Evolutionary conservation across 805 yeast genomes (phyloP), one percentile per base, ranked within the genome.

Genomic region (Saturnispora bothae): DNA sequence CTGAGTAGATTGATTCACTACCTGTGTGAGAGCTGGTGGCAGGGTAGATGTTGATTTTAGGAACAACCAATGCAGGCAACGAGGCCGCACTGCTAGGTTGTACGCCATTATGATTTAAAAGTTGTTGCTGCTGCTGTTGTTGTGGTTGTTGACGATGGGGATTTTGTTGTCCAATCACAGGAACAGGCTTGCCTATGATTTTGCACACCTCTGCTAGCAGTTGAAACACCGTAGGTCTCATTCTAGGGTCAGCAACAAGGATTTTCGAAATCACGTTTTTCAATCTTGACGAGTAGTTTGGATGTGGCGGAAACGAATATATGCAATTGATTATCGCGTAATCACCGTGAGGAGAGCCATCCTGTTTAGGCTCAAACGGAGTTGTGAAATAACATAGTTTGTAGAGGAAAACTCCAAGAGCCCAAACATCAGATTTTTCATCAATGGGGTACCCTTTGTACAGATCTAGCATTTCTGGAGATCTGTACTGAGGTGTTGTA

Each of bases 371-470:
- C 55, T 83, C 94, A 52, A 83, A 83, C 0, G 94, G 94, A 0
- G 94, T 83, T 1, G 83, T 82, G 49, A 79, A 83, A 56, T 79
- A 83, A 51, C 92, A 80, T 34, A 83, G 53, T 53, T 83, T 83
- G 62, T 82, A 83, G 25, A 83, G 56, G 45, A 82, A 78, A 20
- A 82, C 73, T 10, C 94, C 94, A 26, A 83, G 54, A 0, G 94
- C 94, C 94, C 94, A 83, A 17, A 83, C 71, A 54, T 83, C 94
- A 36, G 84, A 73, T 55, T 83, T 83, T 53, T 83, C 92, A 57
- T 82, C 83, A 36, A 83, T 76, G 10, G 89, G 80, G 41, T 71
- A 68, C 3, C 83, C 76, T 41, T 73, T 67, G 36, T 73, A 68
- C 25, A 83, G 61, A 51, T 83, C 89, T 22, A 83, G 63, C 92